phyloP scores from a whole-genome alignment of 2,329 filamentous ascomycete species.

The Pseudopithomyces chartarum region DNA sequence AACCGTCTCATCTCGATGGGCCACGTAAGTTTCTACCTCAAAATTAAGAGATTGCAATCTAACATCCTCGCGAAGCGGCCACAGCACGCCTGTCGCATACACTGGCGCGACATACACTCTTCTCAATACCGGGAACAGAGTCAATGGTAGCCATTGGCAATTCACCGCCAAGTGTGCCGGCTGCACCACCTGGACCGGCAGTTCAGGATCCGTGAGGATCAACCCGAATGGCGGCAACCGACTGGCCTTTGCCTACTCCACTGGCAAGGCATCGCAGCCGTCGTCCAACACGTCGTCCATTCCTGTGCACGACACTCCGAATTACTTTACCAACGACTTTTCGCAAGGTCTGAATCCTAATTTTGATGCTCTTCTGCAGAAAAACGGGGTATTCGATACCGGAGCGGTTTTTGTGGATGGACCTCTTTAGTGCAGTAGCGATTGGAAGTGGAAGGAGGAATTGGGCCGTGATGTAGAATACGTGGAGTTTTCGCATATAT shows the following conservation, averaged over 20 bases:
- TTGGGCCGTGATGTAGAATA: constrained; percentile 1
- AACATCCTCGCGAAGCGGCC: constrained; percentile 18
- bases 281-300: constrained; percentile 26
- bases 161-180: constrained; percentile 37
- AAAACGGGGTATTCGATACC: constrained; percentile 25
- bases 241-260: constrained; percentile 31
- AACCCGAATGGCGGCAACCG: constrained; percentile 26
- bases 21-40: constrained; percentile 25
- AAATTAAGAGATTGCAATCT: not conserved
- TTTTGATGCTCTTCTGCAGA: constrained; percentile 26
- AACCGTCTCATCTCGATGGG: constrained; percentile 34
- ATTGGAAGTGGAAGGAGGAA: not conserved
- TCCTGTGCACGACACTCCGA: constrained; percentile 32
- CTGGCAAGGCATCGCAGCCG: constrained; percentile 25
- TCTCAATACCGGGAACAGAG: constrained; percentile 31
- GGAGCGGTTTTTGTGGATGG: not conserved
- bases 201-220: constrained; percentile 19
- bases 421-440: not conserved
- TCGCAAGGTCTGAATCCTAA: constrained; percentile 27
- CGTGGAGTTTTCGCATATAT: not conserved
- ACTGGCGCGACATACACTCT: constrained; percentile 28
- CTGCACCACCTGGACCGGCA: constrained; percentile 31
- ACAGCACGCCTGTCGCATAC: constrained; percentile 29
- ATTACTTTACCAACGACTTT: constrained; percentile 39
- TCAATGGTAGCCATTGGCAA: constrained; percentile 39